These are phyloP conservation scores for Astragalus membranaceus DNA, from an alignment of 306 rosid species.

Conservation along the genomic window DNA sequence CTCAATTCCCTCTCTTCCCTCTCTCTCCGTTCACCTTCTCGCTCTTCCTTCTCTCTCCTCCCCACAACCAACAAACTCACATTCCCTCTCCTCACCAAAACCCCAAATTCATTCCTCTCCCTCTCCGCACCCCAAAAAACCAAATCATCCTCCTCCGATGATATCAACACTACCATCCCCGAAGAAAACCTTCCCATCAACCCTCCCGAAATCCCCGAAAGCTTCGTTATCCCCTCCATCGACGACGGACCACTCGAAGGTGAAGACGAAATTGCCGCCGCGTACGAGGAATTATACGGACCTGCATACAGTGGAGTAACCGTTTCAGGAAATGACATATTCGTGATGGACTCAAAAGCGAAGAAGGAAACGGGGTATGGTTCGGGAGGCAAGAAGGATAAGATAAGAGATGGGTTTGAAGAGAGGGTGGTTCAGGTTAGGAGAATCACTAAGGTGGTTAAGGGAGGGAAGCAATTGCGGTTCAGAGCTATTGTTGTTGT, in stretches of 20 bases:
- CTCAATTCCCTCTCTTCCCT: slow-evolving; percentile 53
- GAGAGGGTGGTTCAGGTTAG: slow-evolving; percentile 91
- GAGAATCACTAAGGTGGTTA: slow-evolving; percentile 92
- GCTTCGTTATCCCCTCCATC: slow-evolving; percentile 53
- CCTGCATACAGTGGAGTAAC: slow-evolving; percentile 70
- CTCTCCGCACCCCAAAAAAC: background rate
- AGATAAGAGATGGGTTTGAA: slow-evolving; percentile 73
- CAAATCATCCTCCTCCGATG: slow-evolving; percentile 43
- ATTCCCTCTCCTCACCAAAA: slow-evolving; percentile 20
- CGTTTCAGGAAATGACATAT: slow-evolving; percentile 60
- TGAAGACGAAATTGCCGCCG: slow-evolving; percentile 74
- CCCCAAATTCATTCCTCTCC: background rate
- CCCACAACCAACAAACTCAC: slow-evolving; percentile 25
- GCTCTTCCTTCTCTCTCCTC: slow-evolving; percentile 35
- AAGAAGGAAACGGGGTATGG: slow-evolving; percentile 50
- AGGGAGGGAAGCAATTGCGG: slow-evolving; percentile 86
- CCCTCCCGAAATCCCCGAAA: slow-evolving; percentile 77
- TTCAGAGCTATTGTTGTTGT: slow-evolving; percentile 82
- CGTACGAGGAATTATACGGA: slow-evolving; percentile 80
- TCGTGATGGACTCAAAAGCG: slow-evolving; percentile 64
- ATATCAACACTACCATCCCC: slow-evolving; percentile 51
- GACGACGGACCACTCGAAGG: slow-evolving; percentile 65
- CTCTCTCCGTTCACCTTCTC: slow-evolving; percentile 35
- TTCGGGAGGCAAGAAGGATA: slow-evolving; percentile 57
- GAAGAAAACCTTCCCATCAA: slow-evolving; percentile 40